These are phyloP conservation scores for Zygosaccharomyces pseudorouxii DNA, from an alignment of 805 yeast species.

Conservation along the genomic window DNA sequence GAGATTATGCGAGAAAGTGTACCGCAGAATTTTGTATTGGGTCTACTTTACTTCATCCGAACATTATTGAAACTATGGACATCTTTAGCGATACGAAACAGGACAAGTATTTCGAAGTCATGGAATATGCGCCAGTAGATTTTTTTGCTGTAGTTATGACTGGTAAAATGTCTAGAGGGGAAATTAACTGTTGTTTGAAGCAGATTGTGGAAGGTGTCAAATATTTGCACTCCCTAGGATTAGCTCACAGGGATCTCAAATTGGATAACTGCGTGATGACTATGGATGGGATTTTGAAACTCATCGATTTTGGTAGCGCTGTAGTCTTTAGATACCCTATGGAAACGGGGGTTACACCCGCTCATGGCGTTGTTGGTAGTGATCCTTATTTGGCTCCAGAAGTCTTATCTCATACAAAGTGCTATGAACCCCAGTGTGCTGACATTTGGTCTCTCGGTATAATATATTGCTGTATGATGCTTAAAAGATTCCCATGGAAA, in stretches of 20 bases:
- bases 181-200: slow-evolving; percentile 74
- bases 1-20: slow-evolving; percentile 80
- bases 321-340: slow-evolving; percentile 77
- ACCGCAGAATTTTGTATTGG: slow-evolving; percentile 89
- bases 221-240: slow-evolving; percentile 70
- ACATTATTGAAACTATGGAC: slow-evolving; percentile 73
- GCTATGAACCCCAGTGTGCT: slow-evolving; percentile 71
- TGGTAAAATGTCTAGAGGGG: slow-evolving; percentile 74
- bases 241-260: slow-evolving; percentile 79
- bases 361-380: slow-evolving; percentile 78
- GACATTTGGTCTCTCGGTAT: slow-evolving; percentile 85
- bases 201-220: slow-evolving; percentile 69
- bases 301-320: slow-evolving; percentile 82
- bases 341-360: slow-evolving; percentile 51
- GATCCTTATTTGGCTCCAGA: slow-evolving; percentile 88
- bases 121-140: slow-evolving; percentile 84
- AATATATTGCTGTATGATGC: slow-evolving; percentile 81
- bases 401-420: slow-evolving; percentile 47
- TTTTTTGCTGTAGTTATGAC: slow-evolving; percentile 86
- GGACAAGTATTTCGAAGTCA: slow-evolving; percentile 70
- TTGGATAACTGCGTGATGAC: slow-evolving; percentile 81
- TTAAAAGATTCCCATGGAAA: slow-evolving; percentile 85
- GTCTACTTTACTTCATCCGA: slow-evolving; percentile 74
- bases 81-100: slow-evolving; percentile 53
- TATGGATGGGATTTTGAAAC: slow-evolving; percentile 63